A percentile compares a stretch with the other conserved stretches of the same genome.
These are phyloP conservation scores for Candida multigemmis DNA, from an alignment of 805 yeast genomes.

Conservation along the genomic window DNA sequence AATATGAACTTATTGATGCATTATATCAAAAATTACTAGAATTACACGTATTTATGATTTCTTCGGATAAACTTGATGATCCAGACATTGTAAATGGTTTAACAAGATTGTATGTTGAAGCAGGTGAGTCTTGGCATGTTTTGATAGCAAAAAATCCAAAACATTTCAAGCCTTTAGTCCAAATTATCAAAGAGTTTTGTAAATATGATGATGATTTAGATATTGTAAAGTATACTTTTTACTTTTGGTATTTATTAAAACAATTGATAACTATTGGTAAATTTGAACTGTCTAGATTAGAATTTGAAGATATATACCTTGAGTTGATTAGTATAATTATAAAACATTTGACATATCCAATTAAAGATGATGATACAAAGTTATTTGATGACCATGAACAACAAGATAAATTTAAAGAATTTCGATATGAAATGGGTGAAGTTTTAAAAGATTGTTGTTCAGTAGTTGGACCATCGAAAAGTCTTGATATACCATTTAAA, in stretches of 20 bases:
- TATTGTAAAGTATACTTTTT: constrained; percentile 80
- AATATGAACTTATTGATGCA: constrained; percentile 51
- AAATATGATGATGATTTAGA: constrained; percentile 77
- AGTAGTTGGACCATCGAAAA: constrained; percentile 68
- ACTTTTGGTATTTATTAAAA: constrained; percentile 82
- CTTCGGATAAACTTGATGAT: constrained; percentile 41
- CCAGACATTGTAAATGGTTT: constrained; percentile 60
- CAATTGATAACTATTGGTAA: constrained; percentile 57
- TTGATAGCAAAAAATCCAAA: constrained; percentile 65
- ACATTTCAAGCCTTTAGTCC: constrained; percentile 65
- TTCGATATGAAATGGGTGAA: constrained; percentile 95
- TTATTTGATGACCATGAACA: constrained; percentile 67
- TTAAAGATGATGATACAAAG: constrained; percentile 12
- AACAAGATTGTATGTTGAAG: constrained; percentile 76
- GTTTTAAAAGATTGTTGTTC: constrained; percentile 94
- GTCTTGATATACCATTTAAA: constrained; percentile 62
- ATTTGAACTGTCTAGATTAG: constrained; percentile 42
- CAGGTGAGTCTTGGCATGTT: constrained; percentile 94
- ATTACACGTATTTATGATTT: constrained; percentile 40
- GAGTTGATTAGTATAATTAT: constrained; percentile 54
- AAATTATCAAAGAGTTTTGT: constrained; percentile 61
- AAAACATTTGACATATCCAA: constrained; percentile 69
- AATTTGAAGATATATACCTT: constrained; percentile 46
- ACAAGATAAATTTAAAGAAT: constrained; percentile 88
- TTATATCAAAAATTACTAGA: constrained; percentile 62